Evolutionary conservation across 345 rosid genomes (phyloP), one percentile per base, ranked within the genome.

Genomic region (Triadica sebifera): DNA sequence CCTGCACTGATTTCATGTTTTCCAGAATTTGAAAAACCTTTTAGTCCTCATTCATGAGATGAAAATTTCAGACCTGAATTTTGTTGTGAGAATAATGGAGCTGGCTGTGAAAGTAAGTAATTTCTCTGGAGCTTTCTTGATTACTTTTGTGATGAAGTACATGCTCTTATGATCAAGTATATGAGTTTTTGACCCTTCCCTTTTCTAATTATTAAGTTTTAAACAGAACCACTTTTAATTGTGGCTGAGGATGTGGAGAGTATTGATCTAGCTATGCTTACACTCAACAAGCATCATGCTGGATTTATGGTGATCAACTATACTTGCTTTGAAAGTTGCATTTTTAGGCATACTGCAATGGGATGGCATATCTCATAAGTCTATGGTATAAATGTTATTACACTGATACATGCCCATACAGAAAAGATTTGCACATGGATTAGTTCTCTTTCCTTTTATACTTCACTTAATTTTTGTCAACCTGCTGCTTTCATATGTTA

Each of bases 11-110:
- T 79, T 81, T 47, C 37, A 46, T 75, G 66, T 61, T 81, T 80
- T 75, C 89, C 92, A 97, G 98, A 94, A 82, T 88, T 94, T 81
- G 94, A 92, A 82, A 90, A 92, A 79, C 98, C 98, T n/a, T 60
- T 79, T 90, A 71, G 92, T 94, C 74, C 91, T 94, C 71, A 92
- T 94, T 83, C 87, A 86, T 76, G 96, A 86, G 65, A 89, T 87
- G 89, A 94, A 94, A 86, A 81, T 94, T 80, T 87, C 98, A 70
- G 90, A 94, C 84, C 77, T 90, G 81, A 81, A 87, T 77, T 77
- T 86, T 0, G 86, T 94, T 69, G 85, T 90, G 81, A 87, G 75
- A 82, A 79, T 87, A 85, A 78, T 94, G 86, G 98, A 94, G 88
- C 85, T 86, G 59, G 86, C 92, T 70, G 77, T 92, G 70, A 50